A percentile compares a stretch with the other conserved stretches of the same genome.
Evolutionary conservation across 2,329 filamentous ascomycete species (phyloP).

Genomic region (Chrysoporthe deuterocubensis): DNA sequence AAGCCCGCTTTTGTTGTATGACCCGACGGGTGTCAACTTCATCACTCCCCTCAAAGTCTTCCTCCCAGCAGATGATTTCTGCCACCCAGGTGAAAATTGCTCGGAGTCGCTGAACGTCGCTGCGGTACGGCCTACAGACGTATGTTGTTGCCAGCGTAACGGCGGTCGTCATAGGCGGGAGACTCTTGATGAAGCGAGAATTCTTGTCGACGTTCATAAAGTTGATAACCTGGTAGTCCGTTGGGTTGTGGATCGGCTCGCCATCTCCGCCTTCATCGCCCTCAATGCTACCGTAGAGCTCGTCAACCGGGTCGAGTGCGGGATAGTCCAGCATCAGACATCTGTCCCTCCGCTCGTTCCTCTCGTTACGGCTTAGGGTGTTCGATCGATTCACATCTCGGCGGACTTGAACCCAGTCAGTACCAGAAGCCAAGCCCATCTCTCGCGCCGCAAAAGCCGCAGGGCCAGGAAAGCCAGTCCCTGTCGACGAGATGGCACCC

Average conservation of each 20-base stretch:
- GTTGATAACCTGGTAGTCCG: slow-evolving; percentile 80
- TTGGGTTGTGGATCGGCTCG: slow-evolving; percentile 77
- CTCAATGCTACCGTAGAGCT: slow-evolving; percentile 81
- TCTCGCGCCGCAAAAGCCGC: slow-evolving; percentile 60
- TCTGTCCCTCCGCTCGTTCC: slow-evolving; percentile 80
- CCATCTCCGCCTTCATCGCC: slow-evolving; percentile 91
- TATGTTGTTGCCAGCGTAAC: slow-evolving; percentile 86
- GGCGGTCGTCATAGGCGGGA: slow-evolving; percentile 82
- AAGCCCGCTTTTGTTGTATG: slow-evolving; percentile 81
- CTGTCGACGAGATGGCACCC: slow-evolving; percentile 31
- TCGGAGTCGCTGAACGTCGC: slow-evolving; percentile 87
- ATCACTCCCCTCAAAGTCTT: slow-evolving; percentile 76
- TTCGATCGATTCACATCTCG: slow-evolving; percentile 96
- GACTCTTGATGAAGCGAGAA: slow-evolving; percentile 82
- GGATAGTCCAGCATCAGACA: slow-evolving; percentile 95
- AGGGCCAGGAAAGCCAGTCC: slow-evolving; percentile 45
- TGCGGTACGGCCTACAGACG: slow-evolving; percentile 90
- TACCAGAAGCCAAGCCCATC: slow-evolving; percentile 66
- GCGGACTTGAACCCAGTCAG: slow-evolving; percentile 97
- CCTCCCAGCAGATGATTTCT: slow-evolving; percentile 95
- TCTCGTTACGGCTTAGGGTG: slow-evolving; percentile 86
- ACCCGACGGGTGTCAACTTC: slow-evolving; percentile 81
- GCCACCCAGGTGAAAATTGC: slow-evolving; percentile 98
- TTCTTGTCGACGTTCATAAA: slow-evolving; percentile 93
- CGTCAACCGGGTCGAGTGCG: slow-evolving; percentile 86